Base-by-base conservation (phyloP, 1,284 basidiomycete genomes). In the Rhizoctonia solani region DNA sequence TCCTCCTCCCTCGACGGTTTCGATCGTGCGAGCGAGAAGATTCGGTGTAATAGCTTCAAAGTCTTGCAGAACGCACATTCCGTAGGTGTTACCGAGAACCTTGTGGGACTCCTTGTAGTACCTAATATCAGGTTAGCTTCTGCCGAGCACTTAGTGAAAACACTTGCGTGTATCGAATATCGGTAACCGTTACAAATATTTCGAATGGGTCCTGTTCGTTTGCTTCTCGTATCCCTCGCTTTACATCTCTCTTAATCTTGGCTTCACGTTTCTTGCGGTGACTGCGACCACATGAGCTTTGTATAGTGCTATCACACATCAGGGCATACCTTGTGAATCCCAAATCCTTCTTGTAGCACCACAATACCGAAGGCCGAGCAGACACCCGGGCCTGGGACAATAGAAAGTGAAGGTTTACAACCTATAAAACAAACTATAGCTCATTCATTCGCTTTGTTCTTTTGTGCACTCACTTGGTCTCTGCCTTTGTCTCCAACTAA, bases 41-140 rank as follows among this genome's bases (percentile, higher is more conserved):
- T 99, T 99, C 30, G 97, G 97, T 0, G 97, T 99, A 71, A 99
- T 87, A 2, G 97, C 96, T 76, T 99, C 97, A 73, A 99, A 99
- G 76, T 99, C 97, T 79, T 99, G 97, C 67, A 99, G 81, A 6
- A 99, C 87, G 71, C 94, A 89, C 95, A 99, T 99, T 50, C 96
- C 96, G 77, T 92, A 98, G 0, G 97, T 99, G 76, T 98, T 93
- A 74, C 97, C 97, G 32, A 99, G 87, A 71, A 97, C 93, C 78
- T 96, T 96, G 68, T 95, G 87, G 0, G 93, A 94, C 74, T 98
- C 95, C 76, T 96, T 97, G 81, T 97, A 92, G 79, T 91, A 90
- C 52, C 85, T 87, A 30, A 11, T 32, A 67, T n/a, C 68, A 50
- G 21, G 4, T 11, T 68, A 71, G 25, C 25, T 6, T 19, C 46